A percentile compares a stretch with the other conserved stretches of the same genome.
Conservation (phyloP, 2,329 filamentous ascomycete genomes). For the Diplodia corticola region DNA sequence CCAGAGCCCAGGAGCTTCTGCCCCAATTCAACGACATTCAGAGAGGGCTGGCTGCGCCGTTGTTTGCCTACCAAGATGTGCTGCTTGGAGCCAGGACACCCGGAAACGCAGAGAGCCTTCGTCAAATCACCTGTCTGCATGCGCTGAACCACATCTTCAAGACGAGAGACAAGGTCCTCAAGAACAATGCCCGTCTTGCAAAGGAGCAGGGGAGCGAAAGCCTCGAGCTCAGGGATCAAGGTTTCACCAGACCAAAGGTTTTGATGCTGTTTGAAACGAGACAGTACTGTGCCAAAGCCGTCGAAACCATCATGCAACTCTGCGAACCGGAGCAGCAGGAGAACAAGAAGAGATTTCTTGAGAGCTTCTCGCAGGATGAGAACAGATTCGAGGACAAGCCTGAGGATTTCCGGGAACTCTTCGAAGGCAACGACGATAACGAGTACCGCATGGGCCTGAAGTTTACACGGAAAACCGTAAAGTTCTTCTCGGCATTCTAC, state of each 20-base stretch:
- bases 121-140: conserved; percentile 76
- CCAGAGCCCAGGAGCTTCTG: conserved; percentile 35
- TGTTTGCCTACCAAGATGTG: conserved; percentile 83
- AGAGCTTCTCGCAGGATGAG: conserved; percentile 71
- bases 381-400: conserved; percentile 73
- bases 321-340: conserved; percentile 88
- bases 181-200: conserved; percentile 80
- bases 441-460: conserved; percentile 96
- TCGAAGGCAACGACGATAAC: conserved; percentile 94
- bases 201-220: conserved; percentile 63
- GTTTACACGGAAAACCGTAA: conserved; percentile 93
- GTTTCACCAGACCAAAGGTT: conserved; percentile 92
- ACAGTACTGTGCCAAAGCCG: conserved; percentile 76
- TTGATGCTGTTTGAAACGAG: conserved; percentile 87
- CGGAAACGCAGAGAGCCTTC: conserved; percentile 66
- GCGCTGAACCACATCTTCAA: conserved; percentile 91
- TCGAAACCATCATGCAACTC: conserved; percentile 74
- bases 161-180: conserved; percentile 86
- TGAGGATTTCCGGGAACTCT: conserved; percentile 84
- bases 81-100: conserved; percentile 72
- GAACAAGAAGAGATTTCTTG: conserved; percentile 88
- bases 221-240: conserved; percentile 83
- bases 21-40: conserved; percentile 61
- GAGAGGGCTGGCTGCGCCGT: conserved; percentile 64
- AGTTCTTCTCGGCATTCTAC: conserved; percentile 94